Base-by-base conservation (phyloP, 176 grass and related monocot genomes). In the Avena insularis region DNA sequence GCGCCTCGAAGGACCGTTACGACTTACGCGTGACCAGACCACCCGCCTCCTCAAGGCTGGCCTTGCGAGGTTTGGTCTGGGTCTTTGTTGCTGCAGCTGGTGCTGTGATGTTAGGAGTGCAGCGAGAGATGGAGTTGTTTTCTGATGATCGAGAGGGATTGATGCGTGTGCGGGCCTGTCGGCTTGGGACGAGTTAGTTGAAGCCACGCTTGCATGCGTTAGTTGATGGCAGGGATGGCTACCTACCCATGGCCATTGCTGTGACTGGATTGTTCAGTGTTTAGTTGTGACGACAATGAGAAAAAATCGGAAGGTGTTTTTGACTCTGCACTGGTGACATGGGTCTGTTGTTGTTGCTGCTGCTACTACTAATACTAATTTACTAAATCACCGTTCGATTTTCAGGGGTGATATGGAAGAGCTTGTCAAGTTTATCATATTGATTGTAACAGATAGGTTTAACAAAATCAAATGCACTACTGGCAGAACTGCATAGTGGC, bases 21-120 rank as follows among this genome's bases (percentile, higher is more conserved):
- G 23, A 23, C 23, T 23, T 23, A 77, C 25, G 60, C 63, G 81
- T 17, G 53, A 63, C 60, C 76, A 77, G 53, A 63, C 60, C 76
- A 77, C 36, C 62, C 23, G 63, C 62, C 48, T 62, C 80, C 35
- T 65, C 83, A 79, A 86, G 78, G 51, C 15, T 71, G 53, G 79
- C 60, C 71, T 15, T 79, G 40, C 64, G 54, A 55, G 25, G 29
- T 29, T 72, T 43, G n/a, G 2, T 12, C 9, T 7, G 5, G 47
- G 20, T 71, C n/a, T 25, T 82, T 70, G 12, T 43, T 90, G 72
- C 15, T 33, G 8, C 27, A 77, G 83, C 75, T 86, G 71, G 40
- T 31, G 46, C 46, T 10, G 8, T 71, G 71, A 14, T 61, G 61
- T 63, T 67, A 86, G 19, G 10, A 79, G 54, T 71, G 79, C 43